These are phyloP conservation scores for Aspergillus nidulans DNA, from an alignment of 495 filamentous ascomycete species.

Conservation along the genomic window DNA sequence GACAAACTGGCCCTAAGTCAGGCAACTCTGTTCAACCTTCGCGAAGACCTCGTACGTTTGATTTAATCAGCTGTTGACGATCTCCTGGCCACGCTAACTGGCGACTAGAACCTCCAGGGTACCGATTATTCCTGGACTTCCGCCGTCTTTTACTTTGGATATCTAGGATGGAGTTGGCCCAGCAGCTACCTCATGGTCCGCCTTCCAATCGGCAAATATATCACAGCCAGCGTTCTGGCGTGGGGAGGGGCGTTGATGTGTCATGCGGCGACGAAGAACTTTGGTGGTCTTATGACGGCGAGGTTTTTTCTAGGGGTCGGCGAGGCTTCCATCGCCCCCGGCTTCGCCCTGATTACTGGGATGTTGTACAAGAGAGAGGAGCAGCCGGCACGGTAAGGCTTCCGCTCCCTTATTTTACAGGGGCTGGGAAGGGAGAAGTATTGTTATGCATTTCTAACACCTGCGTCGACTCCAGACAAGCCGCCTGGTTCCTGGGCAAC, in stretches of 20 bases:
- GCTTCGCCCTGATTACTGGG: slow-evolving; percentile 53
- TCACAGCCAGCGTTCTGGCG: slow-evolving; percentile 27
- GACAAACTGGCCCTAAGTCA: slow-evolving; percentile 10
- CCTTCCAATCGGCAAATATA: slow-evolving; percentile 50
- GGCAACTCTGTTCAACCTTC: slow-evolving; percentile 2
- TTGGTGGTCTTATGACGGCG: slow-evolving; percentile 43
- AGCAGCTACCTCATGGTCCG: slow-evolving; percentile 48
- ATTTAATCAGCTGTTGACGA: too few species aligned
- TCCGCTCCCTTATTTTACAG: neutral
- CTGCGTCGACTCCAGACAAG: neutral
- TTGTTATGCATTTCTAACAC: too few species aligned
- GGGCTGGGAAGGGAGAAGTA: neutral
- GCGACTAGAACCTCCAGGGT: slow-evolving; percentile 34
- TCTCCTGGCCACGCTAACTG: too few species aligned
- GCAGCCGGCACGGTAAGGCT: neutral
- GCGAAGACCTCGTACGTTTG: slow-evolving; percentile 13
- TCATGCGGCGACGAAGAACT: slow-evolving; percentile 46
- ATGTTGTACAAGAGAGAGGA: slow-evolving; percentile 46
- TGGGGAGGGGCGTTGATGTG: slow-evolving; percentile 32
- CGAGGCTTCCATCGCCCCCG: slow-evolving; percentile 54
- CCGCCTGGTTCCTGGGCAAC: slow-evolving; percentile 1
- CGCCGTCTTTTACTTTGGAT: slow-evolving; percentile 48
- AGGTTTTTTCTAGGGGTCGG: slow-evolving; percentile 52
- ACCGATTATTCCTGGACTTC: slow-evolving; percentile 47
- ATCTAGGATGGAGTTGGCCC: slow-evolving; percentile 46